These are phyloP conservation scores for Mycogone perniciosa DNA, from an alignment of 2,329 filamentous ascomycete genomes.

Conservation along the genomic window DNA sequence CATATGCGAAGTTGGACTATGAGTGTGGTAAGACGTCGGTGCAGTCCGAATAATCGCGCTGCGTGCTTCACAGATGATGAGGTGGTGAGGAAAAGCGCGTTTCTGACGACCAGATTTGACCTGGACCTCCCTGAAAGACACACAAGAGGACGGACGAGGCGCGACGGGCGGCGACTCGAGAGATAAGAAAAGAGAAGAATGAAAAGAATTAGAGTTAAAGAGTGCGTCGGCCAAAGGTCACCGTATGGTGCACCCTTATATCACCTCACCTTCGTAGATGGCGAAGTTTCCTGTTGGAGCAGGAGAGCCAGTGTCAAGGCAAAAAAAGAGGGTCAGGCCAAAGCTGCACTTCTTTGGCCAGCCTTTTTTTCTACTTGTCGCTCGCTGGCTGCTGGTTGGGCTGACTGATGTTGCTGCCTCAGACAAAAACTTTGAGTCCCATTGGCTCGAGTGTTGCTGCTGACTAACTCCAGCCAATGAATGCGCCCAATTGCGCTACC, in stretches of 20 bases:
- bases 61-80: constrained; percentile 14
- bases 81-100: constrained; percentile 8
- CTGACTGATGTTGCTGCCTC: constrained; percentile 28
- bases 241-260: constrained; percentile 23
- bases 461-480: constrained; percentile 28
- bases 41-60: constrained; percentile 14
- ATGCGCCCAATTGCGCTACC: constrained; percentile 14
- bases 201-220: constrained; percentile 10
- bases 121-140: background rate
- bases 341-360: constrained; percentile 17
- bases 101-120: background rate
- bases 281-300: constrained; percentile 14
- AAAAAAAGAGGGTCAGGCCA: constrained; percentile 22
- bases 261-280: constrained; percentile 18
- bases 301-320: constrained; percentile 16
- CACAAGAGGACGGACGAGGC: background rate
- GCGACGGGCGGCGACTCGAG: constrained; percentile 8
- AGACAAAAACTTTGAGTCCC: constrained; percentile 26
- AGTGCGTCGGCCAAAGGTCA: constrained; percentile 18
- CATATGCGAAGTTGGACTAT: background rate
- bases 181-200: constrained; percentile 12
- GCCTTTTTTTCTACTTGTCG: constrained; percentile 31
- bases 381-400: constrained; percentile 11
- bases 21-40: background rate
- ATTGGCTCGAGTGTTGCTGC: constrained; percentile 22